phyloP scores from a whole-genome alignment of 129 eudicot species.

The sunflower (Helianthus annuus) region HanXRQr2.0-SUNRISE NC_035440.2:69609547-69610046 shows the following conservation, averaged over 20 bases:
- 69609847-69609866: conserved; percentile 77
- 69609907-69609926: neutral
- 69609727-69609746: conserved; percentile 64
- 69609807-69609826: conserved; percentile 75
- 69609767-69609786: conserved; percentile 87
- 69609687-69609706: neutral
- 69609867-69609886: conserved; percentile 73
- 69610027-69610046: too few species aligned
- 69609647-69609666: neutral
- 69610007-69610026: too few species aligned
- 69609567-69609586: conserved; percentile 77
- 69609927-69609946: neutral
- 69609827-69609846: conserved; percentile 77
- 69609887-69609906: conserved; percentile 87
- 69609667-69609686: neutral
- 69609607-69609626: conserved; percentile 68
- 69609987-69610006: too few species aligned
- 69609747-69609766: conserved; percentile 69
- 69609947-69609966: neutral
- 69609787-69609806: conserved; percentile 71
- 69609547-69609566: conserved; percentile 42
- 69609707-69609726: conserved; percentile 21
- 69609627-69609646: conserved; percentile 61
- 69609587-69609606: conserved; percentile 70
- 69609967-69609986: too few species aligned